Percentiles rank a stretch among this genome's conserved stretches.
Conservation (phyloP, 495 filamentous ascomycete genomes). For the Talaromyces thailandensis region DNA sequence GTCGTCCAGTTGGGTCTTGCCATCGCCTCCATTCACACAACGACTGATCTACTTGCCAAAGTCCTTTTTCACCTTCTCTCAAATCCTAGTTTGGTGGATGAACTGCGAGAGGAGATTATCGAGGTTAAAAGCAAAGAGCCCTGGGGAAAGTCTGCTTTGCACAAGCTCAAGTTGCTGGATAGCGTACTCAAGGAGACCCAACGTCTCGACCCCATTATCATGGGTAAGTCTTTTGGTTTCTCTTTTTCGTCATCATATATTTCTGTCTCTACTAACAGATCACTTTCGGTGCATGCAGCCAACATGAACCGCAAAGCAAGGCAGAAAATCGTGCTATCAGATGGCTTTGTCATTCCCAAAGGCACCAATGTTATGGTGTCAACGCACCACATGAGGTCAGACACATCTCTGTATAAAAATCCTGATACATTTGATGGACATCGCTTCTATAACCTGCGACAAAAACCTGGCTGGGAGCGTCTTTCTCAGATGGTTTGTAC, state of each 20-base stretch:
- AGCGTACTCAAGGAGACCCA: slow-evolving; percentile 33
- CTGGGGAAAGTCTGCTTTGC: slow-evolving; percentile 38
- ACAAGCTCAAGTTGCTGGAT: slow-evolving; percentile 43
- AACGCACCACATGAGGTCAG: slow-evolving; percentile 19
- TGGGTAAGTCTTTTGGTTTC: slow-evolving; percentile 20
- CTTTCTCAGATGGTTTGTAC: slow-evolving; percentile 37
- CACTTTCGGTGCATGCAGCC: slow-evolving; percentile 16
- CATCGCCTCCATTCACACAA: background rate
- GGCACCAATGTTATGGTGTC: slow-evolving; percentile 30
- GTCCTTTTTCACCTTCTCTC: background rate
- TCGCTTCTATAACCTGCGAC: slow-evolving; percentile 36
- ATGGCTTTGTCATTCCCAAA: slow-evolving; percentile 26
- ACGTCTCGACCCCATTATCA: slow-evolving; percentile 20
- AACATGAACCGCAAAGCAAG: slow-evolving; percentile 32
- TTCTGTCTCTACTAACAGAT: background rate
- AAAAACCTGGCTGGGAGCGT: slow-evolving; percentile 32
- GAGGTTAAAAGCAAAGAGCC: slow-evolving; percentile 24
- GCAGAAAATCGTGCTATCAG: slow-evolving; percentile 21
- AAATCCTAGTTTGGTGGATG: slow-evolving; percentile 11
- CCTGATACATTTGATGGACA: slow-evolving; percentile 35
- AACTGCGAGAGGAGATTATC: slow-evolving; percentile 28
- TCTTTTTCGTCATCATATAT: background rate
- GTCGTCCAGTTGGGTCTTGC: slow-evolving; percentile 11
- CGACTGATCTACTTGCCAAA: background rate
- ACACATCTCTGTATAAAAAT: slow-evolving; percentile 33